phyloP scores from a whole-genome alignment of 2,329 filamentous ascomycete genomes.

The Cryoendolithus antarcticus region DNA sequence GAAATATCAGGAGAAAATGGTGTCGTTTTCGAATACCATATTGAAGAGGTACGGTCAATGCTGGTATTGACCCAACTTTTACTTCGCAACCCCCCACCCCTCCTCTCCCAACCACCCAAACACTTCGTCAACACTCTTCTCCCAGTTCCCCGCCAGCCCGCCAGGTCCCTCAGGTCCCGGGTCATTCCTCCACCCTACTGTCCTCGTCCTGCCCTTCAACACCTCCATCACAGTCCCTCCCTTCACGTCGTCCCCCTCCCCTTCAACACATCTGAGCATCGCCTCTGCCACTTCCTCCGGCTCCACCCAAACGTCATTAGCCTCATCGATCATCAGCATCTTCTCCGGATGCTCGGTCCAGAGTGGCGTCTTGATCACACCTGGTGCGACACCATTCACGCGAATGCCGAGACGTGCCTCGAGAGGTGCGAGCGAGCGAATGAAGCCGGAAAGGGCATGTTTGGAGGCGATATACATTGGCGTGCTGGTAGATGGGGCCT shows the following conservation, averaged over 20 bases:
- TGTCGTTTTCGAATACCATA: no score
- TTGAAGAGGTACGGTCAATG: no score
- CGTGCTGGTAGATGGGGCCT: constrained; percentile 24
- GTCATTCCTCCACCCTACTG: constrained; percentile 40
- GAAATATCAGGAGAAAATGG: no score
- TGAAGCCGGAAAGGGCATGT: constrained; percentile 34
- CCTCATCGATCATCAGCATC: constrained; percentile 36
- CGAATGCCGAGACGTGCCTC: constrained; percentile 40
- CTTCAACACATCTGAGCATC: constrained; percentile 45
- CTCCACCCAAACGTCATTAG: constrained; percentile 43
- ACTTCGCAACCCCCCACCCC: constrained; percentile 34
- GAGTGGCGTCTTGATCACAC: constrained; percentile 48
- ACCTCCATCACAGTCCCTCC: constrained; percentile 47
- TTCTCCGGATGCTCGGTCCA: constrained; percentile 53
- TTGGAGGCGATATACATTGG: constrained; percentile 36
- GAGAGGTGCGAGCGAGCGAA: constrained; percentile 38
- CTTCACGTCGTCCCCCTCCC: constrained; percentile 30
- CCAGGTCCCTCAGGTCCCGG: constrained; percentile 40
- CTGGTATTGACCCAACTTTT: no score
- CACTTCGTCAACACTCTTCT: constrained; percentile 34
- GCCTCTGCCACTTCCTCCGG: constrained; percentile 47
- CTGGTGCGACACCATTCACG: constrained; percentile 49
- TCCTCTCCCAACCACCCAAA: constrained; percentile 34
- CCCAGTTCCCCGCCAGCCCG: constrained; percentile 24
- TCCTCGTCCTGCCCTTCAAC: constrained; percentile 37